phyloP scores from a whole-genome alignment of 176 grass and related monocot genomes.

The Aegilops speltoides region DNA sequence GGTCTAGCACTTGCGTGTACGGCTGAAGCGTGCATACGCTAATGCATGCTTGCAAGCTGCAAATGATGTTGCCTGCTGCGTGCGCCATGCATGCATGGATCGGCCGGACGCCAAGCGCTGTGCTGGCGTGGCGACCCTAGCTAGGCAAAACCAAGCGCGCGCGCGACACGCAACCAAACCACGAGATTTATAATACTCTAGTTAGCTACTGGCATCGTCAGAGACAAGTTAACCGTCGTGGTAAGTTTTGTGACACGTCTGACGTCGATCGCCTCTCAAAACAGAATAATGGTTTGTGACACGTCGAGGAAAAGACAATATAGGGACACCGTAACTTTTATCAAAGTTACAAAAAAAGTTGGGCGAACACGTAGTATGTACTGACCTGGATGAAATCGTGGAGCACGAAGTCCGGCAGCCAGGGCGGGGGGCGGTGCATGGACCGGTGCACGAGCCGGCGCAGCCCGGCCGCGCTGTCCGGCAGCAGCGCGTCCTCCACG shows the following conservation, averaged over 20 bases:
- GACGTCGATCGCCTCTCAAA: no score
- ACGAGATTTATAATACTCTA: neutral
- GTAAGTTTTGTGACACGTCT: neutral
- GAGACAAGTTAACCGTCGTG: neutral
- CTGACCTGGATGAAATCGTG: conserved; percentile 81
- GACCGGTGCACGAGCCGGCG: conserved; percentile 59
- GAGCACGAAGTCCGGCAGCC: conserved; percentile 80
- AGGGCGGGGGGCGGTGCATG: conserved; percentile 76
- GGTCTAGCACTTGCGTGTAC: neutral
- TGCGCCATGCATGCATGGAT: no score
- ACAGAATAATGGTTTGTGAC: no score
- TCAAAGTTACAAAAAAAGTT: no score
- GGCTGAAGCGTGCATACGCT: neutral
- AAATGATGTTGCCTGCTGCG: neutral
- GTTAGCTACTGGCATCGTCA: no score
- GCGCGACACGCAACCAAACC: no score
- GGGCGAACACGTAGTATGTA: neutral
- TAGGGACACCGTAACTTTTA: no score
- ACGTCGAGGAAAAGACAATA: no score
- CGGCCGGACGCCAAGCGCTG: no score
- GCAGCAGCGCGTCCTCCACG: conserved; percentile 67
- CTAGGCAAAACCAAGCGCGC: no score
- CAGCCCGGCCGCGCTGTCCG: conserved; percentile 60
- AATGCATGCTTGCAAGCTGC: neutral
- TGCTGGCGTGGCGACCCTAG: no score